These are phyloP conservation scores for Hericium rajendrae DNA, from an alignment of 768 basidiomycete genomes.

Conservation along the genomic window DNA sequence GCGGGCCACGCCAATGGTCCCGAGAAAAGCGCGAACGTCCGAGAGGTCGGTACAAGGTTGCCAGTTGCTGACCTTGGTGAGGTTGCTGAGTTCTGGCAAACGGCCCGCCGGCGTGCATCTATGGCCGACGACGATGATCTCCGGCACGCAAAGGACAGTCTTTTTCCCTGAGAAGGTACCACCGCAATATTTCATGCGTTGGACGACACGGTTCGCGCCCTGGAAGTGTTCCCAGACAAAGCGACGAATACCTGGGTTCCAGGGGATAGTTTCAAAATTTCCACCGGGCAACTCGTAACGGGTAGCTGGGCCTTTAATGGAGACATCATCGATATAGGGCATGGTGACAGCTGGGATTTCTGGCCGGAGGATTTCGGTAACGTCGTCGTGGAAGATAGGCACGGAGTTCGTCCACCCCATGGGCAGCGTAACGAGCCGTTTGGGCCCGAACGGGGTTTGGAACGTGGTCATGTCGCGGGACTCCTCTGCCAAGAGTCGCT, in stretches of 20 bases:
- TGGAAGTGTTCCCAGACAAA: conserved; percentile 33
- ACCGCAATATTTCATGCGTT: conserved; percentile 26
- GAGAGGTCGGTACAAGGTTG: conserved; percentile 9
- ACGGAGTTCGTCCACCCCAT: no score
- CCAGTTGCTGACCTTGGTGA: conserved; percentile 21
- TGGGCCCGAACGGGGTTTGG: no score
- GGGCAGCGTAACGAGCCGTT: no score
- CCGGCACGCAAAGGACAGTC: conserved; percentile 18
- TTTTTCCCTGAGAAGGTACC: conserved; percentile 31
- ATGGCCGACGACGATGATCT: conserved; percentile 28
- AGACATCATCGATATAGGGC: conserved; percentile 32
- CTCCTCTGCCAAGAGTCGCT: no score
- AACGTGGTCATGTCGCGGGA: no score
- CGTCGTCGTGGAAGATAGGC: no score
- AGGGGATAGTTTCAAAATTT: conserved; percentile 24
- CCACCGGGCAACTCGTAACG: conserved; percentile 22
- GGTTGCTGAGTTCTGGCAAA: conserved; percentile 17
- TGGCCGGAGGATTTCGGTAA: no score
- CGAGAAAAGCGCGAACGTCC: conserved; percentile 19
- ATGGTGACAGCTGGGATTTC: conserved; percentile 10
- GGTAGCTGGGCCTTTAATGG: conserved; percentile 24
- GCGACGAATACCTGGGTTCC: conserved; percentile 25
- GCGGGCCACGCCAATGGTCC: conserved; percentile 14
- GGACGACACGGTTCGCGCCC: conserved; percentile 27
- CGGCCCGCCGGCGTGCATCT: conserved; percentile 26